Conservation (phyloP, 257 asterid genomes). For the Solanum bulbocastanum region DNA sequence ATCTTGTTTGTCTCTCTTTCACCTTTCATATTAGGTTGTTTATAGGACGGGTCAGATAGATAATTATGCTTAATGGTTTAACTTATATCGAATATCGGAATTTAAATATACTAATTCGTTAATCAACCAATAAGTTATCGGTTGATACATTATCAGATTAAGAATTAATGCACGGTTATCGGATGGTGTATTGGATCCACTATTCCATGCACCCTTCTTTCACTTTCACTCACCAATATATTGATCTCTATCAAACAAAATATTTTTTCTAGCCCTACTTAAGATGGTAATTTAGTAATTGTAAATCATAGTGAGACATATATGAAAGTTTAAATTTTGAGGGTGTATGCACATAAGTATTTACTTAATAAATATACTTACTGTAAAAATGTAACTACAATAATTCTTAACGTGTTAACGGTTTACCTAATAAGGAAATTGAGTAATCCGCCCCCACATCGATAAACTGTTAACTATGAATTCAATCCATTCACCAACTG, state of each 20-base stretch:
- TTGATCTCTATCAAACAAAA: no score
- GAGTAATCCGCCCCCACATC: accelerated
- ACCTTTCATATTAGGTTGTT: no score
- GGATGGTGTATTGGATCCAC: accelerated
- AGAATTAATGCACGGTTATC: background rate
- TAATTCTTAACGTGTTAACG: background rate
- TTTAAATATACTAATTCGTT: no score
- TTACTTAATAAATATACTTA: background rate
- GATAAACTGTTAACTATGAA: no score
- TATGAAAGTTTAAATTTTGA: background rate
- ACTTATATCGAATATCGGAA: no score
- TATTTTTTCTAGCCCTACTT: no score
- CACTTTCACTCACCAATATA: background rate
- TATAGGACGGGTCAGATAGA: accelerated
- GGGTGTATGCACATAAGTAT: background rate
- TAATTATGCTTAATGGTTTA: no score
- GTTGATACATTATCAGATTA: background rate
- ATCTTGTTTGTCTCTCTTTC: no score
- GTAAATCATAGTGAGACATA: background rate
- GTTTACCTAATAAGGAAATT: no score
- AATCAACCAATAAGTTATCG: background rate
- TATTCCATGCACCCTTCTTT: background rate
- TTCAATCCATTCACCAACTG: no score
- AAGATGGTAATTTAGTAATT: no score
- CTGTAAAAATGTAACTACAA: background rate